Evolutionary conservation across 169 alveolate genomes (phyloP).

Genomic region (Eimeria praecox): DNA sequence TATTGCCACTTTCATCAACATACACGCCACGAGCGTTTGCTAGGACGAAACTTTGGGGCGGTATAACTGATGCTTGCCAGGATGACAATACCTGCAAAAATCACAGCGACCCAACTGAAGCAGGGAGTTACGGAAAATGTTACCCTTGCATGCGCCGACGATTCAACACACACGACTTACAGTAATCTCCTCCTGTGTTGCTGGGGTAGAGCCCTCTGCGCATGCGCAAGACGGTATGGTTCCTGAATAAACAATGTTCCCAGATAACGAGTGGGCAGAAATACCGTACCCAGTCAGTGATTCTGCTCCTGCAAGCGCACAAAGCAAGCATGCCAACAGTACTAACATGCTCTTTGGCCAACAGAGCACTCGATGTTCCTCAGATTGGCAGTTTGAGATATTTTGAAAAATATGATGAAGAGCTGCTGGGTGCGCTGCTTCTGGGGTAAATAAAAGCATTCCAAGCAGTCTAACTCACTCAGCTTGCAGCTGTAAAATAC

Average conservation of each 20-base stretch:
- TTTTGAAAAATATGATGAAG: background rate
- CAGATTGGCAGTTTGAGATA: background rate
- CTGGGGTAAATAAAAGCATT: background rate
- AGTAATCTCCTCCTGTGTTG: conserved; percentile 50
- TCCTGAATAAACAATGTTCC: conserved; percentile 31
- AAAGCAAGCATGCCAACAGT: background rate
- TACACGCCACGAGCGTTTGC: conserved; percentile 45
- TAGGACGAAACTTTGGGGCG: conserved; percentile 30
- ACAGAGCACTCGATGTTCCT: background rate
- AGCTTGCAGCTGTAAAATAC: conserved; percentile 57
- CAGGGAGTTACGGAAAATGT: background rate
- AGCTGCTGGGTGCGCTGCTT: background rate
- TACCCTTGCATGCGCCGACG: background rate
- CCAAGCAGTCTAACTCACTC: conserved; percentile 48
- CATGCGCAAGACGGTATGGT: conserved; percentile 63
- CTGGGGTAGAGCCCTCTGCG: conserved; percentile 52
- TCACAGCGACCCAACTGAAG: background rate
- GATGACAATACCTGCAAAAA: background rate
- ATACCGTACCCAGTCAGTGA: conserved; percentile 38
- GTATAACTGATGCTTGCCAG: conserved; percentile 43
- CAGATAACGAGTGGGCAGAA: background rate
- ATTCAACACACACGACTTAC: conserved; percentile 12
- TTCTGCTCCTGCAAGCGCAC: conserved; percentile 30
- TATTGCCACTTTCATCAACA: conserved; percentile 7
- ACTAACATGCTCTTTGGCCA: background rate